phyloP scores from a whole-genome alignment of 129 eudicot genomes.

The Escallonia herrerae region DNA sequence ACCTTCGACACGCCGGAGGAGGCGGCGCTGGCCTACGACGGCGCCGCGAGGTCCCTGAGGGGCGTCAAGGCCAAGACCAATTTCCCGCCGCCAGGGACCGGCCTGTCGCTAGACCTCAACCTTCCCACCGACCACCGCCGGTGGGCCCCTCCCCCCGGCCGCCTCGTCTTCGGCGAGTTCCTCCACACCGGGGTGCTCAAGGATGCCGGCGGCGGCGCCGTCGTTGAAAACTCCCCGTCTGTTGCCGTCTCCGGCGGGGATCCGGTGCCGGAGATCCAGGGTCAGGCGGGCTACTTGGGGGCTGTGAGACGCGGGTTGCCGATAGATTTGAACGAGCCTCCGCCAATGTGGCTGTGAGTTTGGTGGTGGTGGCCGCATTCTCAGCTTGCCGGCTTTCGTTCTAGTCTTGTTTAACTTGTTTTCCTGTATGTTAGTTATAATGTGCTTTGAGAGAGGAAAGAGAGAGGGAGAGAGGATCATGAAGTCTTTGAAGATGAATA shows the following conservation, averaged over 20 bases:
- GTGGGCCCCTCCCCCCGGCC: slow-evolving; percentile 34
- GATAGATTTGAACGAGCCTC: slow-evolving; percentile 81
- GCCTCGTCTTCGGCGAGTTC: slow-evolving; percentile 36
- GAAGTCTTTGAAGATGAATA: too few relatives aligned
- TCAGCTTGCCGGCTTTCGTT: background rate
- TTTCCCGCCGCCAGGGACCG: slow-evolving; percentile 45
- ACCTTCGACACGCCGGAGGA: slow-evolving; percentile 91
- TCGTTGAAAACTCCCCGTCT: slow-evolving; percentile 10
- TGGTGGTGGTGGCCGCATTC: background rate
- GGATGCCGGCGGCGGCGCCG: background rate
- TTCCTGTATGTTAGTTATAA: background rate
- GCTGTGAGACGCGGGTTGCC: slow-evolving; percentile 69
- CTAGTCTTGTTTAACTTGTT: background rate
- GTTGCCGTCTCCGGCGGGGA: slow-evolving; percentile 11
- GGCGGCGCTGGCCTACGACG: slow-evolving; percentile 90
- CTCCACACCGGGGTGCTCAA: slow-evolving; percentile 23
- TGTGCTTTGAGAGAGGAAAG: background rate
- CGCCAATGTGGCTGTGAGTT: slow-evolving; percentile 64
- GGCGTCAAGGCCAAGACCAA: slow-evolving; percentile 83
- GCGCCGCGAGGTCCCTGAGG: slow-evolving; percentile 86
- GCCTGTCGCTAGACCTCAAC: slow-evolving; percentile 45
- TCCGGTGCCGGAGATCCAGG: slow-evolving; percentile 16
- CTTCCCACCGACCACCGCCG: slow-evolving; percentile 43
- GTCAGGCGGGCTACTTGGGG: slow-evolving; percentile 33
- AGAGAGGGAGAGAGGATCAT: background rate